Conservation (phyloP, 352 stramenopile species). For the Phytopythium helicoides region DNA sequence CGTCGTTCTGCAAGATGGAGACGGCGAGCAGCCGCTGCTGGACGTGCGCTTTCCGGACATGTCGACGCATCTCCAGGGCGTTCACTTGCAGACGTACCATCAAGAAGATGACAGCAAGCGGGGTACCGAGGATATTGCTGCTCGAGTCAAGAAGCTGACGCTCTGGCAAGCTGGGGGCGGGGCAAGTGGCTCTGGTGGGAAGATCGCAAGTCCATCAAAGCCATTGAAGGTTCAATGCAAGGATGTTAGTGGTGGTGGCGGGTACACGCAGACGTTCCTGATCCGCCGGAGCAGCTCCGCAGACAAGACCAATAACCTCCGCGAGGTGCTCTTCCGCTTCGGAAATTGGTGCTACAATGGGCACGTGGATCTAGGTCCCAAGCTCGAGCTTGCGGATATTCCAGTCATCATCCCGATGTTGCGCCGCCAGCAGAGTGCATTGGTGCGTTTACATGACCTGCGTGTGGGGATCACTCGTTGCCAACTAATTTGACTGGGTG, state of each 20-base stretch:
- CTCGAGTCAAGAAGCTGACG: conserved; percentile 89
- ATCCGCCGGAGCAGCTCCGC: conserved; percentile 62
- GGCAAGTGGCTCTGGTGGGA: conserved; percentile 34
- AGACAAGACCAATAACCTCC: conserved; percentile 46
- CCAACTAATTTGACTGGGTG: no score
- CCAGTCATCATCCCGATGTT: conserved; percentile 94
- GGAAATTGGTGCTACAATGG: conserved; percentile 96
- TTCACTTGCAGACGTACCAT: conserved; percentile 83
- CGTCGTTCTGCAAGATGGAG: conserved; percentile 86
- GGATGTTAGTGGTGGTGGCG: conserved; percentile 63
- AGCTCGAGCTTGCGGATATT: conserved; percentile 89
- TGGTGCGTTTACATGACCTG: conserved; percentile 42
- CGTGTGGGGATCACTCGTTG: no score
- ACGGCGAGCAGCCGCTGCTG: conserved; percentile 91
- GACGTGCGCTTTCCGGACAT: conserved; percentile 94
- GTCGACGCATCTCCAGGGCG: conserved; percentile 83
- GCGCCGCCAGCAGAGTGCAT: conserved; percentile 88
- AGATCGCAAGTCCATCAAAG: conserved; percentile 63
- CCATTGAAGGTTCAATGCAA: conserved; percentile 84
- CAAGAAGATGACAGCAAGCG: conserved; percentile 72
- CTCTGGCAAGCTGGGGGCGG: conserved; percentile 75
- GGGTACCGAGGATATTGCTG: background rate
- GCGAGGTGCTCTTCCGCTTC: conserved; percentile 94
- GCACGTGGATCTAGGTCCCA: conserved; percentile 88
- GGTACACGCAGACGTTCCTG: conserved; percentile 86